Percentiles rank a stretch among this genome's conserved stretches.
phyloP scores from a whole-genome alignment of 768 basidiomycete genomes.

The Chalciporus pseudorubinellus region DNA sequence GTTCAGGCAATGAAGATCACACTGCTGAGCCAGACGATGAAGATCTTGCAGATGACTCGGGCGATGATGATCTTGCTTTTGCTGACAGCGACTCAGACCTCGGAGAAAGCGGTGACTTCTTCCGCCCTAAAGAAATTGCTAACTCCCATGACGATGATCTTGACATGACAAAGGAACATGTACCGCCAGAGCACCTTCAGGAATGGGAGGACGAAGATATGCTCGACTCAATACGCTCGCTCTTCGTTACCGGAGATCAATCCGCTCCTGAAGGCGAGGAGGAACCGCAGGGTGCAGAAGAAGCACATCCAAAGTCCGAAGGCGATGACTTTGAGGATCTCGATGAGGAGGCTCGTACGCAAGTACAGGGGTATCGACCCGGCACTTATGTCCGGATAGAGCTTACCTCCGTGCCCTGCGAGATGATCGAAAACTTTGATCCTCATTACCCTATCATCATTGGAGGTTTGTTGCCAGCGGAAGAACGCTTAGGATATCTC shows the following conservation, averaged over 20 bases:
- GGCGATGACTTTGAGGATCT: constrained; percentile 76
- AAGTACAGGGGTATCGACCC: constrained; percentile 88
- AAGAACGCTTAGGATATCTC: constrained; percentile 90
- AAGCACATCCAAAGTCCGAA: constrained; percentile 34
- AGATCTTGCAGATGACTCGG: constrained; percentile 36
- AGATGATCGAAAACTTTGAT: constrained; percentile 92
- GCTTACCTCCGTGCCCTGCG: constrained; percentile 78
- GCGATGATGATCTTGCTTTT: constrained; percentile 53
- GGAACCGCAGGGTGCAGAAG: constrained; percentile 40
- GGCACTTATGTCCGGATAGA: constrained; percentile 94
- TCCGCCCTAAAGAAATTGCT: constrained; percentile 49
- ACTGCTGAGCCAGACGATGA: constrained; percentile 40
- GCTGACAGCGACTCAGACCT: constrained; percentile 79
- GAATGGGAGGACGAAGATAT: constrained; percentile 85
- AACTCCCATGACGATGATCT: constrained; percentile 46
- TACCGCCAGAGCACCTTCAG: constrained; percentile 50
- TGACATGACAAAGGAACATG: constrained; percentile 67
- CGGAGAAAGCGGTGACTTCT: constrained; percentile 66
- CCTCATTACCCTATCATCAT: constrained; percentile 87
- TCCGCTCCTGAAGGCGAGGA: constrained; percentile 34
- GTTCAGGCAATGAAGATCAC: constrained; percentile 14
- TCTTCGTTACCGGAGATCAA: constrained; percentile 84
- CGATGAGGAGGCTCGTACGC: constrained; percentile 70
- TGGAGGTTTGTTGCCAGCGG: constrained; percentile 85
- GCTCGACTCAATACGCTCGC: constrained; percentile 78